Evolutionary conservation across 352 stramenopile genomes (phyloP).

Genomic region (Blastocystis sp.): DNA sequence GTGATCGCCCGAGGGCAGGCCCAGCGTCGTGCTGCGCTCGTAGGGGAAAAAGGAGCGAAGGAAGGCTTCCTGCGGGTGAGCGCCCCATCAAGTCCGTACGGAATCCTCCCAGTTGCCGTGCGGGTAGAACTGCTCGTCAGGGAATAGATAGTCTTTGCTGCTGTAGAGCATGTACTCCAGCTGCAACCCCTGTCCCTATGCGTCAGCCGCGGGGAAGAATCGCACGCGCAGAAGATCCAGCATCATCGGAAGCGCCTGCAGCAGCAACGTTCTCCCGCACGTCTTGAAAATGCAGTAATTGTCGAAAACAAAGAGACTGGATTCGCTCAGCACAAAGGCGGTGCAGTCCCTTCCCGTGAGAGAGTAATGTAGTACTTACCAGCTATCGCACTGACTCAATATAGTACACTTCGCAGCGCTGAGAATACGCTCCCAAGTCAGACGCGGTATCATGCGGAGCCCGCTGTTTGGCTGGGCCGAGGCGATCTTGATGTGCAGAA

Average conservation of each 20-base stretch:
- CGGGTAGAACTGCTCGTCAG: conserved; percentile 92
- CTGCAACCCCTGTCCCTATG: conserved; percentile 83
- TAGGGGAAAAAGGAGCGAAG: conserved; percentile 78
- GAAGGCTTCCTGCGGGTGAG: conserved; percentile 64
- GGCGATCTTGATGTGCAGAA: conserved; percentile 89
- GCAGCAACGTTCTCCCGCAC: conserved; percentile 88
- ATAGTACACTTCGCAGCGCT: conserved; percentile 91
- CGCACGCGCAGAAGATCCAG: conserved; percentile 51
- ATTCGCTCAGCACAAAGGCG: conserved; percentile 84
- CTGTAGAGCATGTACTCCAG: conserved; percentile 97
- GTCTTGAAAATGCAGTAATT: conserved; percentile 99
- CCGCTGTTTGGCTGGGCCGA: conserved; percentile 75
- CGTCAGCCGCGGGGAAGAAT: not conserved
- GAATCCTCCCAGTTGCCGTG: conserved; percentile 93
- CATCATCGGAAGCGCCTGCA: conserved; percentile 37
- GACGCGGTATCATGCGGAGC: conserved; percentile 83
- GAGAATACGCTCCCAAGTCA: conserved; percentile 89
- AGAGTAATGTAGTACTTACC: conserved; percentile 90
- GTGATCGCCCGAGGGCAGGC: conserved; percentile 5
- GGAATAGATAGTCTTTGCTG: conserved; percentile 98
- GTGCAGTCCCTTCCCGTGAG: conserved; percentile 73
- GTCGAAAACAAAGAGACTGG: conserved; percentile 95
- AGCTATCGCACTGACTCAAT: conserved; percentile 89
- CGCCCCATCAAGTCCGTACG: conserved; percentile 39
- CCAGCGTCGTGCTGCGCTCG: conserved; percentile 80